Percentiles rank a stretch among this genome's conserved stretches.
These are phyloP conservation scores for Saitozyma sp. DNA, from an alignment of 768 basidiomycete genomes.

Conservation along the genomic window DNA sequence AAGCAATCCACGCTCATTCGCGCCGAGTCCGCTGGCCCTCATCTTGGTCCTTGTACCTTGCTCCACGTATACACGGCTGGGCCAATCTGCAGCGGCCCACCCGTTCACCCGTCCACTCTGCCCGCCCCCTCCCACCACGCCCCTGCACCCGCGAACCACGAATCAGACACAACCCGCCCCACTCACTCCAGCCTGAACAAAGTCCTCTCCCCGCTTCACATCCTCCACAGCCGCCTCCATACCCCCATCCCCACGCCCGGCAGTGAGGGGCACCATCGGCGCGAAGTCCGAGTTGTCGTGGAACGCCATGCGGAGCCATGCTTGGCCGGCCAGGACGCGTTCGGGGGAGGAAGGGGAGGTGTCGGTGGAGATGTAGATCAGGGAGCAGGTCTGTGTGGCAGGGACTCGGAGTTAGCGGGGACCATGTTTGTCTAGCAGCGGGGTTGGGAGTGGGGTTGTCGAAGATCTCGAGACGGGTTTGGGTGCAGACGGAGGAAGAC, in stretches of 20 bases:
- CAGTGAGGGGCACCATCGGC: conserved; percentile 22
- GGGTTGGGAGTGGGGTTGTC: too few relatives aligned
- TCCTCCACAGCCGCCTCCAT: conserved; percentile 35
- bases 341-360: conserved; percentile 21
- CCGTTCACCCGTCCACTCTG: not conserved
- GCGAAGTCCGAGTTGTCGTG: conserved; percentile 51
- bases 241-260: conserved; percentile 20
- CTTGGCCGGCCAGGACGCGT: conserved; percentile 32
- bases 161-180: too few relatives aligned
- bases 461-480: too few relatives aligned
- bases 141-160: too few relatives aligned
- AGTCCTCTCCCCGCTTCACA: conserved; percentile 47
- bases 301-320: conserved; percentile 45
- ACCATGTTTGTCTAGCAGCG: not conserved
- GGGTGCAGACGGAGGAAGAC: not conserved
- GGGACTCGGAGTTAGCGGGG: not conserved
- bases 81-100: too few relatives aligned
- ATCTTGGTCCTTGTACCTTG: too few relatives aligned
- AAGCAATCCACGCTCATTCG: too few relatives aligned
- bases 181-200: conserved; percentile 46
- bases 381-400: conserved; percentile 16
- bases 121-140: not conserved
- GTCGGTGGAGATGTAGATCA: conserved; percentile 51
- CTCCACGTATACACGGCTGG: too few relatives aligned
- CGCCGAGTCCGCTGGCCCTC: too few relatives aligned